Evolutionary conservation across 2,329 filamentous ascomycete species (phyloP).

Genomic region (Colletotrichum orchidophilum): DNA sequence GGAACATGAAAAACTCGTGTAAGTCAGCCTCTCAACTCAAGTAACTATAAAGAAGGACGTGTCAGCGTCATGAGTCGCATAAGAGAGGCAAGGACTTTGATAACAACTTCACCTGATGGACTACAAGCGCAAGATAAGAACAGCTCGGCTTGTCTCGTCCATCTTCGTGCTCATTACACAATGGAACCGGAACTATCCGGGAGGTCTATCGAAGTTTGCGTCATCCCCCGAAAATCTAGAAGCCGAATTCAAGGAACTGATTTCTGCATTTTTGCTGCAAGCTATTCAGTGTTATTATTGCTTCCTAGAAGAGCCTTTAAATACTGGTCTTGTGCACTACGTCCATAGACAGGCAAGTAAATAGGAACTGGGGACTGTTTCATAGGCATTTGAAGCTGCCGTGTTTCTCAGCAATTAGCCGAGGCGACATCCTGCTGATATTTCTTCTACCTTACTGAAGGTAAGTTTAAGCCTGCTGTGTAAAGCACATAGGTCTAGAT

Average conservation of each 20-base stretch:
- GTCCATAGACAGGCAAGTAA: neutral
- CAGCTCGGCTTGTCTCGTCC: neutral
- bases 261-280: neutral
- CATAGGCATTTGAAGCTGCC: neutral
- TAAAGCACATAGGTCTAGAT: neutral
- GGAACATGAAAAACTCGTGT: neutral
- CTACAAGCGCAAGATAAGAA: neutral
- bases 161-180: neutral
- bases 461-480: accelerated
- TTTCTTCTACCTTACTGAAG: neutral
- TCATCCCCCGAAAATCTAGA: neutral
- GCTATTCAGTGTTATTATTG: neutral
- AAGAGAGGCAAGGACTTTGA: neutral
- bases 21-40: no score
- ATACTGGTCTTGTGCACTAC: neutral
- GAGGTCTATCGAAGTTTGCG: neutral
- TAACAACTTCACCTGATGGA: neutral
- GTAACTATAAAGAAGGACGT: no score
- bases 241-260: accelerated
- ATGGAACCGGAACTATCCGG: neutral
- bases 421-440: accelerated
- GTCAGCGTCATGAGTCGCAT: no score
- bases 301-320: neutral
- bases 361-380: neutral
- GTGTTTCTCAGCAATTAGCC: neutral